phyloP scores from a whole-genome alignment of 2,329 filamentous ascomycete species.

The Ophiocordyceps unilateralis region DNA sequence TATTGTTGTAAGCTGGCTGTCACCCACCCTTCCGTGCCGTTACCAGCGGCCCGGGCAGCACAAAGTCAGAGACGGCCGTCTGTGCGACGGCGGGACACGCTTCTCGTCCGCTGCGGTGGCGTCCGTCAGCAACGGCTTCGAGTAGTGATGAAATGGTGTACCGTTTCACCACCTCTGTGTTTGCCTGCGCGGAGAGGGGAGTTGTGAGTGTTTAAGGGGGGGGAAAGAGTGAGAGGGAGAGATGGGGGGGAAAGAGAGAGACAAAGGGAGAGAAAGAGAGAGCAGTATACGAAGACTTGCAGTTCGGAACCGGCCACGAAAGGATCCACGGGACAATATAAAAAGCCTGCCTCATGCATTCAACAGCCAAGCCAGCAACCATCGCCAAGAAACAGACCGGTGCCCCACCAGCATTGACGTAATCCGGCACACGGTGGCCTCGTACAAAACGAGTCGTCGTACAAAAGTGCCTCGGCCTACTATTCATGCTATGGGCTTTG shows the following conservation, averaged over 20 bases:
- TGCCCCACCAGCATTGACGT: too few relatives aligned
- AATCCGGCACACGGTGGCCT: too few relatives aligned
- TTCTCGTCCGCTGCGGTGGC: too few relatives aligned
- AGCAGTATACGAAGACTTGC: background rate
- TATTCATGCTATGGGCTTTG: background rate
- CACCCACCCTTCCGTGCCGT: background rate
- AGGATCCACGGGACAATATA: too few relatives aligned
- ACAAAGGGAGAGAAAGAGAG: background rate
- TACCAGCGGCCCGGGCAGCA: background rate
- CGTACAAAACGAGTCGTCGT: too few relatives aligned
- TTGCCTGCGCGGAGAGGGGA: background rate
- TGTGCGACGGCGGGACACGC: background rate
- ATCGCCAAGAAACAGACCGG: too few relatives aligned
- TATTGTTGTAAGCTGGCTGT: background rate
- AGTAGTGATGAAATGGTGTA: background rate
- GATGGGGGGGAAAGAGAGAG: background rate
- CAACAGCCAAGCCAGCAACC: too few relatives aligned
- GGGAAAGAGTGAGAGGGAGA: too few relatives aligned
- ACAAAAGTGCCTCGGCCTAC: background rate
- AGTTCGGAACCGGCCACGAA: too few relatives aligned
- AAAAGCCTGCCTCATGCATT: too few relatives aligned
- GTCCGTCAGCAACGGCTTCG: background rate
- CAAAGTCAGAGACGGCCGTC: background rate
- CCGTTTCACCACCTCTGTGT: background rate
- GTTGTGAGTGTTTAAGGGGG: too few relatives aligned